Percentiles rank a stretch among this genome's conserved stretches.
These are phyloP conservation scores for Fennellomyces sp. DNA, from an alignment of 371 early-diverging fungal species.

Conservation along the genomic window DNA sequence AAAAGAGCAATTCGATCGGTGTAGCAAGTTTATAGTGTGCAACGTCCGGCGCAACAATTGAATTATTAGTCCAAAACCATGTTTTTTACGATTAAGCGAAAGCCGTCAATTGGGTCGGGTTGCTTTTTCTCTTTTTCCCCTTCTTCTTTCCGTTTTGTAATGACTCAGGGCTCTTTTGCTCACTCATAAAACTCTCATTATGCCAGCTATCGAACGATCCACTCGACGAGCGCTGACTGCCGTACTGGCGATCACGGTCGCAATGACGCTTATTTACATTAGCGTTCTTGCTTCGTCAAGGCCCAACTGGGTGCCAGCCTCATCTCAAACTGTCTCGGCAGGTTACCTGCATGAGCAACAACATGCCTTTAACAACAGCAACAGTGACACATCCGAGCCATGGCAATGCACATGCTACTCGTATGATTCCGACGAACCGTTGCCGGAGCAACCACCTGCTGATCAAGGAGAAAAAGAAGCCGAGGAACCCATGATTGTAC, in stretches of 20 bases:
- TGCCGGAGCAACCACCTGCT: conserved; percentile 4
- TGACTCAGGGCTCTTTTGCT: neutral
- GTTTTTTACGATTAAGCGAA: neutral
- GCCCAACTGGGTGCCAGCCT: conserved; percentile 5
- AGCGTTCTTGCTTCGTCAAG: neutral
- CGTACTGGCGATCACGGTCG: conserved; percentile 1
- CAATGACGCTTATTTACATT: conserved; percentile 4
- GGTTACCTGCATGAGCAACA: conserved; percentile 10
- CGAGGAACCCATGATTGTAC: conserved; percentile 7
- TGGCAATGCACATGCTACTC: conserved; percentile 16
- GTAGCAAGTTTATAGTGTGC: too few species aligned
- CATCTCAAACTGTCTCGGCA: conserved; percentile 12
- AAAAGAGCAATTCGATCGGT: too few species aligned
- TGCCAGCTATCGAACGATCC: conserved; percentile 5
- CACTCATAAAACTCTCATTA: neutral
- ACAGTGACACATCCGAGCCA: neutral
- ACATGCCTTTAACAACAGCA: conserved; percentile 2
- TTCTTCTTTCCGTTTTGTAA: conserved; percentile 8
- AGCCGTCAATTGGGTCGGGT: neutral
- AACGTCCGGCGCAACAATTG: neutral
- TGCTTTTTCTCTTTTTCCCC: neutral
- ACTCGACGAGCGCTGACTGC: neutral
- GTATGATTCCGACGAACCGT: conserved; percentile 7
- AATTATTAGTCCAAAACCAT: neutral
- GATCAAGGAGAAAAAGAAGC: neutral